A percentile compares a stretch with the other conserved stretches of the same genome.
These are phyloP conservation scores for Capsicum baccatum DNA, from an alignment of 257 asterid genomes.

Conservation along the genomic window DNA sequence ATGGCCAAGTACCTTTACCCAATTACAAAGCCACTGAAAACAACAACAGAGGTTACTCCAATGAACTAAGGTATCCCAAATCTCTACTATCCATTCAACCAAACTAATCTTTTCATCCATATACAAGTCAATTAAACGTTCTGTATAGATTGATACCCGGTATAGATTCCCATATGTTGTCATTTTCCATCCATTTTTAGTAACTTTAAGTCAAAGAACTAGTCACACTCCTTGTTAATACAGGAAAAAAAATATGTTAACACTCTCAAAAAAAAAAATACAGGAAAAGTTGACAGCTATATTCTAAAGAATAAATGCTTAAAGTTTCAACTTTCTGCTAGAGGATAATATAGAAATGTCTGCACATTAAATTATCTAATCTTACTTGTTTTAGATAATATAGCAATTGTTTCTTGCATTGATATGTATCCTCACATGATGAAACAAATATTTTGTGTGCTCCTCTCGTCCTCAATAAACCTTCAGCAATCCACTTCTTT, in stretches of 20 bases:
- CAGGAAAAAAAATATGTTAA: neutral
- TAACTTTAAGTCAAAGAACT: neutral
- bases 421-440: conserved; percentile 24
- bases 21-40: conserved; percentile 39
- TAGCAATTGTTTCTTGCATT: neutral
- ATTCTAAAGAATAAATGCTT: conserved; percentile 15
- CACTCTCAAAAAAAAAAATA: neutral
- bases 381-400: conserved; percentile 32
- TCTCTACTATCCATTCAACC: neutral
- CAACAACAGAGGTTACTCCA: conserved; percentile 37
- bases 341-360: conserved; percentile 16
- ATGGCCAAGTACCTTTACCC: conserved; percentile 47
- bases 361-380: conserved; percentile 21
- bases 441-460: conserved; percentile 9
- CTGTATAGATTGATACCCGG: neutral
- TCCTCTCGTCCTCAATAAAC: neutral
- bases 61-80: conserved; percentile 43
- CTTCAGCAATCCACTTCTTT: conserved; percentile 18
- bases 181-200: conserved; percentile 12
- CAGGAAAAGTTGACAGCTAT: neutral
- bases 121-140: neutral
- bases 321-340: neutral
- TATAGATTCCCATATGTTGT: conserved; percentile 20
- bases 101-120: neutral
- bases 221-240: neutral